Evolutionary conservation across 495 filamentous ascomycete genomes (phyloP).

Genomic region (Tuber calosporum): DNA sequence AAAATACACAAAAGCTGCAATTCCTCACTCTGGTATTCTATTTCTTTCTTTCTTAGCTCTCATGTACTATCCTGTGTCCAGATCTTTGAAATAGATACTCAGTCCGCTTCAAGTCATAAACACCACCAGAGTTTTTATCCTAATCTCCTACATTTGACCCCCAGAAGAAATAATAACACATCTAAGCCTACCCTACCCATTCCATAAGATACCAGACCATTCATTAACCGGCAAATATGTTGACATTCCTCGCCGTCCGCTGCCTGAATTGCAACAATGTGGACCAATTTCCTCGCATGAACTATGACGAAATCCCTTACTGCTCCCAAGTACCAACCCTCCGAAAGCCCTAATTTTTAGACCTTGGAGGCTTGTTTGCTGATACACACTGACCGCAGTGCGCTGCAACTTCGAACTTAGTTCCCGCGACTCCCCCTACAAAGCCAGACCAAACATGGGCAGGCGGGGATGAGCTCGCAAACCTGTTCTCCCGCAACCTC

Average conservation of each 20-base stretch:
- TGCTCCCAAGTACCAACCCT: slow-evolving; percentile 30
- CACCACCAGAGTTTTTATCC: slow-evolving; percentile 3
- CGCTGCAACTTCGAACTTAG: slow-evolving; percentile 31
- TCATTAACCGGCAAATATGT: slow-evolving; percentile 27
- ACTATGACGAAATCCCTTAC: slow-evolving; percentile 40
- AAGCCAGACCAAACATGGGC: slow-evolving; percentile 20
- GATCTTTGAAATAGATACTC: slow-evolving; percentile 4
- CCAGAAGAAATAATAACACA: slow-evolving; percentile 6
- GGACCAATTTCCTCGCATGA: slow-evolving; percentile 34
- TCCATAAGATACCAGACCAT: slow-evolving; percentile 7
- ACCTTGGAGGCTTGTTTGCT: neutral
- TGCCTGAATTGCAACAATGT: slow-evolving; percentile 39
- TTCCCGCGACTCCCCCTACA: slow-evolving; percentile 31
- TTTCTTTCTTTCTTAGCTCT: slow-evolving; percentile 19
- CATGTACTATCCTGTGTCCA: slow-evolving; percentile 2
- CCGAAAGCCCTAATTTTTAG: neutral
- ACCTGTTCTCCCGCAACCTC: slow-evolving; percentile 61
- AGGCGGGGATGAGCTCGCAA: slow-evolving; percentile 54
- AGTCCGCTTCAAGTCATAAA: neutral
- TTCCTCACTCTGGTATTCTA: slow-evolving; percentile 31
- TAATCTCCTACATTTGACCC: slow-evolving; percentile 4
- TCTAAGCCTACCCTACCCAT: neutral
- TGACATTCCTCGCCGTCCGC: slow-evolving; percentile 37
- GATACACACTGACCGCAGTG: slow-evolving; percentile 26
- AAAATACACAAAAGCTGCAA: slow-evolving; percentile 8